A percentile compares a stretch with the other conserved stretches of the same genome.
Conservation (phyloP, 1,284 basidiomycete genomes). For the Cryptococcus sp. region DNA sequence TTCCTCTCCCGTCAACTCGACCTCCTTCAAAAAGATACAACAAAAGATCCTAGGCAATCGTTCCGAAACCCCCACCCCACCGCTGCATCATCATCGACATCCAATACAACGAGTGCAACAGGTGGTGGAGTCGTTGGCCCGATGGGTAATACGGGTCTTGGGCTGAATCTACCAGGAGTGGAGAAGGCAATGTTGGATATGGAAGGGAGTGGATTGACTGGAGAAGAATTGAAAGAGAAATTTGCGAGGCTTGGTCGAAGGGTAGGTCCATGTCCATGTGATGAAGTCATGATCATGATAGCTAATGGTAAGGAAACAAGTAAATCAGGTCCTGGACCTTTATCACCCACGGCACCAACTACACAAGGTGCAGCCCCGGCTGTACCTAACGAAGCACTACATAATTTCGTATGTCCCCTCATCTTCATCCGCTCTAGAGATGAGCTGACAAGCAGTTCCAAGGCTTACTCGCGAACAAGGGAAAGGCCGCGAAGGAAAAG, state of each 20-base stretch:
- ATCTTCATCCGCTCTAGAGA: slow-evolving; percentile 13
- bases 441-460: slow-evolving; percentile 32
- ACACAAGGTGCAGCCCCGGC: slow-evolving; percentile 8
- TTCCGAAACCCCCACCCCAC: slow-evolving; percentile 67
- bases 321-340: slow-evolving; percentile 19
- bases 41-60: slow-evolving; percentile 78
- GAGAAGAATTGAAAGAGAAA: slow-evolving; percentile 38
- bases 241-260: slow-evolving; percentile 35
- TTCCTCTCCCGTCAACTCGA: slow-evolving; percentile 86
- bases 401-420: slow-evolving; percentile 43
- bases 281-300: neutral
- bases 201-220: slow-evolving; percentile 56
- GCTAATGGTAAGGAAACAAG: slow-evolving; percentile 25
- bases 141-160: slow-evolving; percentile 64
- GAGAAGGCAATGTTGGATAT: slow-evolving; percentile 79
- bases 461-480: slow-evolving; percentile 16
- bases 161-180: slow-evolving; percentile 75
- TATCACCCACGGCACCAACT: slow-evolving; percentile 21
- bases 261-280: slow-evolving; percentile 14
- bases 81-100: slow-evolving; percentile 3
- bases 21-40: slow-evolving; percentile 77
- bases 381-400: slow-evolving; percentile 44
- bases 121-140: slow-evolving; percentile 68
- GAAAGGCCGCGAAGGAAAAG: neutral
- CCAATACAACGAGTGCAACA: neutral